Conservation (phyloP, 2,329 filamentous ascomycete genomes). For the Diaporthe ilicicola region DNA sequence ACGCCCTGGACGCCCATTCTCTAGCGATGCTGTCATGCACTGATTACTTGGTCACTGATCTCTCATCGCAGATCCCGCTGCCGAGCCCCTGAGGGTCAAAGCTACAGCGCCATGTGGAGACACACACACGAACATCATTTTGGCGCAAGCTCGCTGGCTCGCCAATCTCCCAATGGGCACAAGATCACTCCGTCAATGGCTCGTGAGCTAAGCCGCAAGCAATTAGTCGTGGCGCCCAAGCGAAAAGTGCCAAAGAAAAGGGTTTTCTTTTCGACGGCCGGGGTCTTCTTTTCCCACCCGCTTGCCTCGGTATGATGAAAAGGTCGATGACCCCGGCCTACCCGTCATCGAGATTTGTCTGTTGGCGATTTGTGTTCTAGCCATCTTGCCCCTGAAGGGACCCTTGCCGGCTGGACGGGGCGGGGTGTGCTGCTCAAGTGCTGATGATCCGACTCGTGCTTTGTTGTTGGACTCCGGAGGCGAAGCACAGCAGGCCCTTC, state of each 20-base stretch:
- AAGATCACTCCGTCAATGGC: constrained; percentile 9
- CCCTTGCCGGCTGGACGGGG: constrained; percentile 6
- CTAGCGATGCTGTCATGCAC: too few relatives aligned
- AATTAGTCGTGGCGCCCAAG: constrained; percentile 1
- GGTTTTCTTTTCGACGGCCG: neutral
- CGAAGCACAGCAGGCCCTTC: neutral
- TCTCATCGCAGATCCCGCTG: neutral
- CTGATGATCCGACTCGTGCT: neutral
- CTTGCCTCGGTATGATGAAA: constrained; percentile 11
- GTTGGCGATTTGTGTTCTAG: neutral
- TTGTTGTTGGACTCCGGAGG: neutral
- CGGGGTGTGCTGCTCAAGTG: neutral
- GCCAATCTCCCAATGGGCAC: constrained; percentile 17
- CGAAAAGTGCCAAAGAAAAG: neutral
- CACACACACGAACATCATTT: constrained; percentile 13
- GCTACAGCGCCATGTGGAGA: constrained; percentile 20
- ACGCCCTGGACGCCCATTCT: too few relatives aligned
- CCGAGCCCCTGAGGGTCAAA: constrained; percentile 22
- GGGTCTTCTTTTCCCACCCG: neutral
- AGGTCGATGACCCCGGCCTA: too few relatives aligned
- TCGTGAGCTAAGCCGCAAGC: constrained; percentile 6
- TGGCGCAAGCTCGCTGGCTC: constrained; percentile 12
- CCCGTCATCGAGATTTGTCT: neutral
- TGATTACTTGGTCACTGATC: too few relatives aligned
- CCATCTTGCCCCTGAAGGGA: constrained; percentile 5